A percentile compares a stretch with the other conserved stretches of the same genome.
These are phyloP conservation scores for Tolypocladium tropicale DNA, from an alignment of 2,329 filamentous ascomycete genomes.

Conservation along the genomic window DNA sequence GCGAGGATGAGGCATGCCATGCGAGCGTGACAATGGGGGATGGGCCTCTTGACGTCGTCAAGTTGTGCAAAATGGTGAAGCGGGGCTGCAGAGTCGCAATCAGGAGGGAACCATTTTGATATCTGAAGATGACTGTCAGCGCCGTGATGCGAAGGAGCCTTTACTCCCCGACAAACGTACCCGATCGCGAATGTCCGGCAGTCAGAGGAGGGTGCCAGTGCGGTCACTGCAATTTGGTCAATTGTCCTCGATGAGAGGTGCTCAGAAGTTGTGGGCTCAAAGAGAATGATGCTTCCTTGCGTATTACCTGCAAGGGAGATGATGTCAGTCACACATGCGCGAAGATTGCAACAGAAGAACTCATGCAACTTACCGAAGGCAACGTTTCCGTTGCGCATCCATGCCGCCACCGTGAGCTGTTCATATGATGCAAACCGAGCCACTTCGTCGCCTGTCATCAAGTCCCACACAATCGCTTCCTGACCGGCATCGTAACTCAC, in stretches of 20 bases:
- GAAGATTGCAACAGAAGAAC: background rate
- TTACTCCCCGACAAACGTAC: slow-evolving; percentile 35
- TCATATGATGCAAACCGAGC: slow-evolving; percentile 91
- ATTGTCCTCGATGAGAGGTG: slow-evolving; percentile 87
- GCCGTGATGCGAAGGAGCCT: background rate
- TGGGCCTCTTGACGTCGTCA: slow-evolving; percentile 73
- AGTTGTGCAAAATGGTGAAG: slow-evolving; percentile 88
- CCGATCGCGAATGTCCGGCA: slow-evolving; percentile 94
- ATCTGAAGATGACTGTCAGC: slow-evolving; percentile 40
- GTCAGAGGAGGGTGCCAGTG: slow-evolving; percentile 78
- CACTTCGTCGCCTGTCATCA: slow-evolving; percentile 83
- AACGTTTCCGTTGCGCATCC: slow-evolving; percentile 96
- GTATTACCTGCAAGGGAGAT: slow-evolving; percentile 56
- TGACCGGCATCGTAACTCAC: slow-evolving; percentile 89
- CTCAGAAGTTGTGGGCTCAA: slow-evolving; percentile 87
- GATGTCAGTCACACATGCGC: background rate
- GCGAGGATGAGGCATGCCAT: slow-evolving; percentile 94
- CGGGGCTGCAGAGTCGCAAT: slow-evolving; percentile 82
- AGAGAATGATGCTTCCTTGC: slow-evolving; percentile 87
- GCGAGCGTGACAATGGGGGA: slow-evolving; percentile 79
- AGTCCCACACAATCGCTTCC: slow-evolving; percentile 93
- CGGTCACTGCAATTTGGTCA: slow-evolving; percentile 86
- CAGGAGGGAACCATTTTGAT: slow-evolving; percentile 88
- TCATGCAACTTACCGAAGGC: slow-evolving; percentile 66
- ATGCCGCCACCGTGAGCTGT: slow-evolving; percentile 71